Base-by-base conservation (phyloP, 257 asterid species). In the Verbascum thapsus region DNA sequence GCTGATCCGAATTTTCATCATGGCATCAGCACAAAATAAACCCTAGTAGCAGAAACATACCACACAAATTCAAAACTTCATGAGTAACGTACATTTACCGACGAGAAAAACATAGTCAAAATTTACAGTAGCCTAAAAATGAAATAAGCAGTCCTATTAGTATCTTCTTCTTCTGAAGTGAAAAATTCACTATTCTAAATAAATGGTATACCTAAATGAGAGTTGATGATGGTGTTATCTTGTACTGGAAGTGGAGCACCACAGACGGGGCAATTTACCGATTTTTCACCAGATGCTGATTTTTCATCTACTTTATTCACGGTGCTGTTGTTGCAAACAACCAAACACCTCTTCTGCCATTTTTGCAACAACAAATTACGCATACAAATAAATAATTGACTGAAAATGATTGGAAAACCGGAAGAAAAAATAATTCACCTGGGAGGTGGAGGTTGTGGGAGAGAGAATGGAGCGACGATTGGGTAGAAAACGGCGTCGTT, bases 231-330 rank as follows among this genome's bases (percentile, higher is more conserved):
- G 45, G 61, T 48, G 57, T 72, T 72, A 71, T 81, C 83, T n/a
- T 68, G 58, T 8, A 83, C 78, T 2, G 80, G 95, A 44, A 92
- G 55, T 18, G 54, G 60, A 39, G 35, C 58, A 17, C 87, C 89
- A 47, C 99, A 92, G 12, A 92, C 83, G 1, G 99, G 99, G 58
- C 99, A 92, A 34, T 64, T 69, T 54, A 82, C 91, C 72, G 67
- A n/a, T n/a, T 71, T 53, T 74, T 81, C n/a, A 72, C 69, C 48
- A 38, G 47, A 40, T 56, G 57, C 74, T 13, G 49, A 58, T 40
- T 49, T 52, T 50, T 56, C 42, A 17, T 67, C 74, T 50, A 10
- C 59, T 26, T 63, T 71, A 63, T 67, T 64, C 48, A 42, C 48
- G 20, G 11, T 65, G 15, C 64, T 80, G 16, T 10, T 52, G 49